Conservation (phyloP, 1,284 basidiomycete genomes). For the Malassezia vespertilionis region DNA sequence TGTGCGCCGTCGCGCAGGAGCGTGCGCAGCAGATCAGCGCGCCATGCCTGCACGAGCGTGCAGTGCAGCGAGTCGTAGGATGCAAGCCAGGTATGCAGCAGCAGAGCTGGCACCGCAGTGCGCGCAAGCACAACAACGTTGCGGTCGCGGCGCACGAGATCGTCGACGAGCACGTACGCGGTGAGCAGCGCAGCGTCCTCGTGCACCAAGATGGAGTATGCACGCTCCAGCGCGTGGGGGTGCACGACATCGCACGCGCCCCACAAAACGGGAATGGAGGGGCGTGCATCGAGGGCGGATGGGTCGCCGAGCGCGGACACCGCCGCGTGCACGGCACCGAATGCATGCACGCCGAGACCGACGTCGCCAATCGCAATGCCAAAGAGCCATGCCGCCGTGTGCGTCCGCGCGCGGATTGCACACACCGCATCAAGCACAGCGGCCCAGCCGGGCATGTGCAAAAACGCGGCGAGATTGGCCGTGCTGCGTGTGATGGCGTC, state of each 20-base stretch:
- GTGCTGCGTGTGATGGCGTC: slow-evolving; percentile 28
- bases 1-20: slow-evolving; percentile 19
- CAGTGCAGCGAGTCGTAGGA: background rate
- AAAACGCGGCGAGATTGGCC: slow-evolving; percentile 26
- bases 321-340: background rate
- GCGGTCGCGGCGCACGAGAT: background rate
- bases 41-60: background rate
- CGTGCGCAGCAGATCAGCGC: background rate
- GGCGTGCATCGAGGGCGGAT: background rate
- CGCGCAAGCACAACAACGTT: slow-evolving; percentile 10
- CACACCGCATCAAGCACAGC: slow-evolving; percentile 16
- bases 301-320: too few species aligned
- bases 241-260: slow-evolving; percentile 1
- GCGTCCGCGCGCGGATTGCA: too few species aligned
- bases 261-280: background rate
- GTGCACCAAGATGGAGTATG: slow-evolving; percentile 1
- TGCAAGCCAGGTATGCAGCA: slow-evolving; percentile 5
- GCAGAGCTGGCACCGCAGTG: slow-evolving; percentile 1
- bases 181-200: background rate
- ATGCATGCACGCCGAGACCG: slow-evolving; percentile 16
- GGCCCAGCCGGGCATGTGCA: slow-evolving; percentile 31
- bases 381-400: slow-evolving; percentile 23
- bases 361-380: slow-evolving; percentile 34
- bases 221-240: slow-evolving; percentile 2
- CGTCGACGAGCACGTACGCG: background rate